phyloP scores from a whole-genome alignment of 73 alveolate species.

The Effrenium voratum region DNA sequence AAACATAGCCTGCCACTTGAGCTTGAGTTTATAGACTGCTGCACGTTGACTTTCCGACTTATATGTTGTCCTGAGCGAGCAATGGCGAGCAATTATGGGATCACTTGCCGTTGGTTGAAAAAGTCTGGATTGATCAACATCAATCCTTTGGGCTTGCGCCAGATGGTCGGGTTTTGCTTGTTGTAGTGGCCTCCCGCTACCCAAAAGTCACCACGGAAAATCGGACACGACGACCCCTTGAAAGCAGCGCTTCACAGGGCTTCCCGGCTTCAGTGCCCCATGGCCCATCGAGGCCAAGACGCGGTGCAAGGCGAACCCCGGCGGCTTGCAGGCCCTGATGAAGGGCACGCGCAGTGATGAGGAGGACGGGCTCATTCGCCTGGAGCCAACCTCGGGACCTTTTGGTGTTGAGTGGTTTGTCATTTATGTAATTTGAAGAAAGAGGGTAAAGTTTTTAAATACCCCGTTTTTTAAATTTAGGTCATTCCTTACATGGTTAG shows the following conservation, averaged over 20 bases:
- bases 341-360: neutral
- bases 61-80: too few species aligned
- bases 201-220: neutral
- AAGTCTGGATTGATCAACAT: neutral
- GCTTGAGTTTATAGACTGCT: too few species aligned
- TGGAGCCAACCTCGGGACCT: neutral
- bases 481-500: neutral
- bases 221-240: neutral
- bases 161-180: neutral
- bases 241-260: neutral
- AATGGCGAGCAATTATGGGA: too few species aligned
- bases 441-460: neutral
- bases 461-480: neutral
- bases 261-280: too few species aligned
- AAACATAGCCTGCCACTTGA: too few species aligned
- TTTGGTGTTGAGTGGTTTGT: neutral
- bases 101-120: too few species aligned
- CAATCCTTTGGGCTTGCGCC: neutral
- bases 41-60: too few species aligned
- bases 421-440: neutral
- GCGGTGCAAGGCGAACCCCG: constrained; percentile 45
- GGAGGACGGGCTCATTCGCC: neutral
- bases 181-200: neutral
- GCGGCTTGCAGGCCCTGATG: constrained; percentile 69
- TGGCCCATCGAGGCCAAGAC: neutral